Conservation (phyloP, 495 filamentous ascomycete species). For the Cercophora samala region DNA sequence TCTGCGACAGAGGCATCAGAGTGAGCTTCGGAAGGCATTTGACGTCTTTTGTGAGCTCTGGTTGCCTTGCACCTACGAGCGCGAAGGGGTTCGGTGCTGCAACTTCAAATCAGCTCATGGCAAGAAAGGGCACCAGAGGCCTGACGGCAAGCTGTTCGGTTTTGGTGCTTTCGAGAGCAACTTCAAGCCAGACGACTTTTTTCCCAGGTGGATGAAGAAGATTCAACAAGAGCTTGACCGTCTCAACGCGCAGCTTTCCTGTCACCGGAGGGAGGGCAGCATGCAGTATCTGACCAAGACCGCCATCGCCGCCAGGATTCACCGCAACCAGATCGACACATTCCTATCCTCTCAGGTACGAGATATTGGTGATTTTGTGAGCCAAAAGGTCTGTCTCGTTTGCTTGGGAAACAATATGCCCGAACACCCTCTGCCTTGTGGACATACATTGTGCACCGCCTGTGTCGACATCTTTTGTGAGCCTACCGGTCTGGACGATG, state of each 20-base stretch:
- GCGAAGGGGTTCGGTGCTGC: conserved; percentile 5
- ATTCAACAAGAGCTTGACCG: conserved; percentile 4
- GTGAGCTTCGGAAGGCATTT: conserved; percentile 4
- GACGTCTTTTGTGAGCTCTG: conserved; percentile 3
- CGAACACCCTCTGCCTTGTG: conserved; percentile 54
- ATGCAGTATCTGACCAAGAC: not conserved
- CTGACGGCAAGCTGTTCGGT: conserved; percentile 9
- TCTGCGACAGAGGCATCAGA: not conserved
- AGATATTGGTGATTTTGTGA: conserved; percentile 14
- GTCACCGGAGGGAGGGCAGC: not conserved
- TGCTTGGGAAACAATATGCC: conserved; percentile 50
- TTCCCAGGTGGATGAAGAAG: conserved; percentile 1
- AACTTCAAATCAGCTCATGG: conserved; percentile 13
- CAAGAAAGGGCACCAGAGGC: conserved; percentile 10
- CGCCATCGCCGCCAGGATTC: not conserved
- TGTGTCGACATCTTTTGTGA: not conserved
- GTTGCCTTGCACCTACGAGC: conserved; percentile 10
- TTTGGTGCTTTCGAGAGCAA: not conserved
- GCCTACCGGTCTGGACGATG: not conserved
- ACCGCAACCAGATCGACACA: not conserved
- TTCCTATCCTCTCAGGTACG: not conserved
- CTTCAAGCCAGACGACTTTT: not conserved
- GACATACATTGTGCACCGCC: conserved; percentile 19
- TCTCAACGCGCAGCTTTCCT: not conserved
- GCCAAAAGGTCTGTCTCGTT: conserved; percentile 50